Conservation (phyloP, 352 stramenopile genomes). For the Phytophthora boehmeriae region DNA sequence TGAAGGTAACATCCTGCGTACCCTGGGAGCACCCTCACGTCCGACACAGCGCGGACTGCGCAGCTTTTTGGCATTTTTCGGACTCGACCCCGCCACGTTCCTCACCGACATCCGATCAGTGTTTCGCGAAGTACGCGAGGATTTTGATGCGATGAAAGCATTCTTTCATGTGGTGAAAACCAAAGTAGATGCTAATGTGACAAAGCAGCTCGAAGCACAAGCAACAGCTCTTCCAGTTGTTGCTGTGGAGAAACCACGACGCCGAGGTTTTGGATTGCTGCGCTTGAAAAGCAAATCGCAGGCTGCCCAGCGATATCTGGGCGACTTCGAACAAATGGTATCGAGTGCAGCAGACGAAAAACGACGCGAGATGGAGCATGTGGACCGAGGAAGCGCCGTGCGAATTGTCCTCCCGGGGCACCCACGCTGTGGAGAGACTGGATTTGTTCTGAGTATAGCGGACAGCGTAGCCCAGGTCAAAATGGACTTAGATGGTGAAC, state of each 20-base stretch:
- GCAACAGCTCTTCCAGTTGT: background rate
- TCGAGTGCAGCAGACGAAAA: conserved; percentile 44
- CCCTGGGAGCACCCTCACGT: conserved; percentile 60
- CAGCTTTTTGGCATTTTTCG: conserved; percentile 76
- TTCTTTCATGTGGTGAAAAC: conserved; percentile 70
- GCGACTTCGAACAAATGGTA: conserved; percentile 67
- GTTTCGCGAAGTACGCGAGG: conserved; percentile 68
- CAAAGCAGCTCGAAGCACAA: conserved; percentile 21
- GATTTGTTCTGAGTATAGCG: conserved; percentile 66
- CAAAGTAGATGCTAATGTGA: conserved; percentile 54
- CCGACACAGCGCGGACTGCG: conserved; percentile 67
- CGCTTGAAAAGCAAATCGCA: conserved; percentile 49
- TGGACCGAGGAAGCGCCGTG: conserved; percentile 62
- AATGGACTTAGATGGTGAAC: conserved; percentile 74
- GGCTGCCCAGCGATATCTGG: conserved; percentile 59
- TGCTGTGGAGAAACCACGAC: conserved; percentile 12
- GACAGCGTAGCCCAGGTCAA: conserved; percentile 79
- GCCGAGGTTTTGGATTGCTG: conserved; percentile 20
- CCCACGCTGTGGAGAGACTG: conserved; percentile 76
- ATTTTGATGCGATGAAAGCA: conserved; percentile 64
- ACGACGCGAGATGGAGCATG: conserved; percentile 36
- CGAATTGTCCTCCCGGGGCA: conserved; percentile 79
- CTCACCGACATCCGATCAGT: conserved; percentile 67
- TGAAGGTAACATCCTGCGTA: conserved; percentile 66
- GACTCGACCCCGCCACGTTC: conserved; percentile 77